phyloP scores from a whole-genome alignment of 345 rosid genomes.

The Angophora floribunda region DNA sequence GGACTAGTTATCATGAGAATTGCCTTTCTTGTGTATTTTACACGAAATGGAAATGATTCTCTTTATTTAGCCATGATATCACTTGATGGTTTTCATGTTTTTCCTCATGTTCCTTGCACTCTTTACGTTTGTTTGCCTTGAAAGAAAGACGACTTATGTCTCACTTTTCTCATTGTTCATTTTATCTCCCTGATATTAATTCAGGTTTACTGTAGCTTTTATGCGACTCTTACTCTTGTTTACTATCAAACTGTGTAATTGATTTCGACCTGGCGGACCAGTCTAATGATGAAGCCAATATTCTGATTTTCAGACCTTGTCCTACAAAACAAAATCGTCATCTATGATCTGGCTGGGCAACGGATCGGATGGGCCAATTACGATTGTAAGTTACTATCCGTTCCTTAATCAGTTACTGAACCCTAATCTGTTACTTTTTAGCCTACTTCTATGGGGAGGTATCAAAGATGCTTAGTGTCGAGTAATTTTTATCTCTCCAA shows the following conservation, averaged over 20 bases:
- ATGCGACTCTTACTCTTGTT: background rate
- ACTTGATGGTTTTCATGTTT: background rate
- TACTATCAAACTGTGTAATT: background rate
- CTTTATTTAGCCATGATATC: background rate
- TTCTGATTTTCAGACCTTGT: constrained; percentile 55
- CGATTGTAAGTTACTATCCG: constrained; percentile 47
- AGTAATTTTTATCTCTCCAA: background rate
- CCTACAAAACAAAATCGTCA: constrained; percentile 77
- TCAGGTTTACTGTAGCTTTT: background rate
- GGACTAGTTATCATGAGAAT: background rate
- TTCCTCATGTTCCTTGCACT: background rate
- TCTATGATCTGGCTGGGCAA: constrained; percentile 76
- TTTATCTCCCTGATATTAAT: background rate
- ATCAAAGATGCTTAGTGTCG: background rate
- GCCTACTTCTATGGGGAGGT: background rate
- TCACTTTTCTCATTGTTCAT: background rate
- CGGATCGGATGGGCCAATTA: constrained; percentile 85
- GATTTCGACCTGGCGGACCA: background rate
- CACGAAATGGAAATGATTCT: background rate
- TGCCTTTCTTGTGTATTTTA: background rate
- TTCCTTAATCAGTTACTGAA: background rate
- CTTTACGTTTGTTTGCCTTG: background rate
- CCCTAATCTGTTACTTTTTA: background rate
- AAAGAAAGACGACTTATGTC: background rate
- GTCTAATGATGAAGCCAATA: background rate